Evolutionary conservation across 2,329 filamentous ascomycete genomes (phyloP), one percentile per base, ranked within the genome.

Genomic region (Aspergillus jensenii): DNA sequence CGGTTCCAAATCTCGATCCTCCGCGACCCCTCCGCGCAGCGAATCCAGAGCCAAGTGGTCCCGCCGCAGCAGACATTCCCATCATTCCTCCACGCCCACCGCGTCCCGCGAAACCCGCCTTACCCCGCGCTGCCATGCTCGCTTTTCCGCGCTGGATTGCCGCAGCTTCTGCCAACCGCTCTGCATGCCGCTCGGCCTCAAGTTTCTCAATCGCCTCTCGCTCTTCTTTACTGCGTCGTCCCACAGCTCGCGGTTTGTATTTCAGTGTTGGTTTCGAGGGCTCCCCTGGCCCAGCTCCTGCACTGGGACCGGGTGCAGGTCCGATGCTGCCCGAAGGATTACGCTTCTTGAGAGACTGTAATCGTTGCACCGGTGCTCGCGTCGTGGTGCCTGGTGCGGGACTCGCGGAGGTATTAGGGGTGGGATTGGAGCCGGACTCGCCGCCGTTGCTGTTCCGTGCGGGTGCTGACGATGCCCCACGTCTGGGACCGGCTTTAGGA

Each of bases 211-310:
- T 71, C 9, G 72, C 74, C 43, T 79, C 77, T 59, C 78, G 74
- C 63, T 79, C 77, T 57, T 76, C 76, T 63, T 79, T 78, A 60
- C 74, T 78, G 48, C 76, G 74, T 12, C 78, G 77, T 6, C 62
- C 65, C 7, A 75, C 72, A 2, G 72, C 70, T 49, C 74, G 76
- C 4, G 78, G 78, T 60, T 77, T 72, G 56, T 75, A 78, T 60
- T 79, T 79, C 33, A 79, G 63, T 2, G 68, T 68, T 6, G 75
- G 74, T 55, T 76, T 77, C 2, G 69, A 62, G 1, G 70, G 59
- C 46, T 74, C 71, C 11, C 69, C 68, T 9, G 65, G 55, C 6
- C 57, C 60, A 11, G 60, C 59, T 55, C 59, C 55, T 27, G 15
- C 35, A n/a, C 43, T 54, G 7, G 52, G 33, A 19, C 43, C 33